These are phyloP conservation scores for Alternaria brassicae DNA, from an alignment of 2,329 filamentous ascomycete genomes.

Conservation along the genomic window DNA sequence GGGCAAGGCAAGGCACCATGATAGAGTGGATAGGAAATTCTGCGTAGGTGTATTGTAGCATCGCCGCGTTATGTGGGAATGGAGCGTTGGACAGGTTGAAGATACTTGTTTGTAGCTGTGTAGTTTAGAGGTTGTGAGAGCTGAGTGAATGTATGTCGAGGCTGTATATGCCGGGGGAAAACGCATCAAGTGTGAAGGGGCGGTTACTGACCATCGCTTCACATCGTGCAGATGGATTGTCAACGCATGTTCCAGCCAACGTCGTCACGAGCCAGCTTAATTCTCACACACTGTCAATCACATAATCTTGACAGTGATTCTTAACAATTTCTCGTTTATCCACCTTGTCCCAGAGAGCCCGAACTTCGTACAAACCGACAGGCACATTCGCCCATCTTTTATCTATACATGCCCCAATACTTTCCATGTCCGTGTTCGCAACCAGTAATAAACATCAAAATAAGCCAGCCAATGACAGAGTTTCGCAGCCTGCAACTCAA, in stretches of 20 bases:
- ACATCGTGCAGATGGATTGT: not conserved
- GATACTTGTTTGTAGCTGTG: not conserved
- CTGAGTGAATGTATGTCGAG: not conserved
- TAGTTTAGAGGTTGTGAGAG: not conserved
- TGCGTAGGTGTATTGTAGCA: not conserved
- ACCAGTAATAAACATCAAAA: slow-evolving; percentile 18
- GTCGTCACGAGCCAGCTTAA: not conserved
- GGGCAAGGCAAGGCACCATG: not conserved
- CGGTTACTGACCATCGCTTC: not conserved
- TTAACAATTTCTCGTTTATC: slow-evolving; percentile 16
- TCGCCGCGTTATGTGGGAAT: not conserved
- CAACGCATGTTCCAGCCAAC: not conserved
- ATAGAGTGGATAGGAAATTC: not conserved
- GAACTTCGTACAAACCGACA: slow-evolving; percentile 1
- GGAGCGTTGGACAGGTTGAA: not conserved
- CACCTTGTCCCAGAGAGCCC: slow-evolving; percentile 8
- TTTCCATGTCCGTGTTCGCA: not conserved
- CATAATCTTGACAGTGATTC: not conserved
- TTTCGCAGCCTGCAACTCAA: slow-evolving; percentile 11
- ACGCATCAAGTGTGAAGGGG: not conserved
- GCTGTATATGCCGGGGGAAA: not conserved
- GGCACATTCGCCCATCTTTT: slow-evolving; percentile 7
- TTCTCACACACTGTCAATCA: not conserved
- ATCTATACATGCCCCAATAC: slow-evolving; percentile 17
- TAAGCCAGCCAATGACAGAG: slow-evolving; percentile 18